Base-by-base conservation (phyloP, 2,329 filamentous ascomycete species). In the Calonectria crousiana region DNA sequence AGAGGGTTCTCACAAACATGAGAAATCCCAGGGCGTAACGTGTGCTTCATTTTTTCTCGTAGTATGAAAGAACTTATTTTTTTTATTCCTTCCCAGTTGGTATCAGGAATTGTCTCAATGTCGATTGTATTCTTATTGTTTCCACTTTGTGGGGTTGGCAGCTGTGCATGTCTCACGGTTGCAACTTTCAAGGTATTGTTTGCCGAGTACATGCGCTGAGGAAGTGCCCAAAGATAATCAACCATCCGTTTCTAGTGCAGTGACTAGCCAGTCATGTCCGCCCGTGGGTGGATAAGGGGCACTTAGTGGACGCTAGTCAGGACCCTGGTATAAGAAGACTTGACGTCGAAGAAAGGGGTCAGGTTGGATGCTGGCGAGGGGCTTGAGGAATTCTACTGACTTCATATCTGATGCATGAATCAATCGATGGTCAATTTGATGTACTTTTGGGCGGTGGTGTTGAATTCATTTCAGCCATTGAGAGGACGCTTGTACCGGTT, bases 1-100 rank as follows among this genome's bases (percentile, higher is more conserved):
- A 86, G 26, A 83, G 89, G 36, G 83, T 90, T 2, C 76, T 84
- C 75, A 84, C 86, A 10, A 90, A 90, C 60, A 85, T 90, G 84
- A 86, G 88, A 47, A 83, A 83, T 16, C 80, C 86, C 2, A 81
- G 85, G 69, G 78, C 79, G 67, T 74, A 69, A 65, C 18, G 0
- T 23, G 16, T 34, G 6, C 4, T 6, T 56, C 9, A 34, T 4
- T 4, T 20, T 3, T 13, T 23, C 4, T 23, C 23, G 6, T 20
- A 1, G 8, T 18, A 34, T 34, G 32, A 34, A 9, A 34, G 32
- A 11, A 11, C 32, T 34, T 34, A 10, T 9, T 11, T 34, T 34
- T 34, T 34, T 34, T 34, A 2, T 34, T 11, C 10, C 32, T 34
- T 44, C 20, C 18, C 3, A n/a, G 16, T 20, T 47, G 9, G n/a